Evolutionary conservation across 441 rosid genomes (phyloP), one percentile per base, ranked within the genome.

Genomic region (Erodium texanum): DNA sequence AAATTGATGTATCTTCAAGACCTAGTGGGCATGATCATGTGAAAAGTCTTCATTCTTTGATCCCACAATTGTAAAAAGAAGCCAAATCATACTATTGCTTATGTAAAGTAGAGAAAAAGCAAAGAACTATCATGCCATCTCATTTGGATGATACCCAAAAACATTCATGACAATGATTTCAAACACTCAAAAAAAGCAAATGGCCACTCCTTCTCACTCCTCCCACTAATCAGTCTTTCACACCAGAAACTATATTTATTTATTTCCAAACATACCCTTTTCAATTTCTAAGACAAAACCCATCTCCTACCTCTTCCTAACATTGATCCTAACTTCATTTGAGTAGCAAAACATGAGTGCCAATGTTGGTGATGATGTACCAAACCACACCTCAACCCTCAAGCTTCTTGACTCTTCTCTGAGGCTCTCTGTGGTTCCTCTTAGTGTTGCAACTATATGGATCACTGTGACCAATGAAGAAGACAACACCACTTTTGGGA

Each of bases 361-460:
- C 56, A 77, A 65, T 75, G 71, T 36, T 48, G 78, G 58, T 52
- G 71, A 45, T 48, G 69, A 32, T 1, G 36, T 32, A 7, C 36
- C 36, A 32, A 32, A 32, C 36, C 36, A 32, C 6, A 32, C 36
- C 36, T 32, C 36, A 32, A 32, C 77, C 68, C 84, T 93, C 15
- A 89, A 80, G 82, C 64, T 85, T 41, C 34, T 87, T 0, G 97
- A 90, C 74, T 81, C 72, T 65, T 84, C 83, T 72, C 90, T 90
- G 8, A 81, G 98, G 76, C 78, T 90, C 50, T 82, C 78, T 62
- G 88, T 84, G 22, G 69, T 93, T 75, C 98, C 97, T 70, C 85
- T 90, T 0, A 84, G 87, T 75, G 80, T 76, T 73, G 90, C 84
- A 66, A 73, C 92, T 78, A 81, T 93, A 32, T 90, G 93, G 89